Evolutionary conservation across 768 basidiomycete genomes (phyloP).

Genomic region (Podaxis sp.): DNA sequence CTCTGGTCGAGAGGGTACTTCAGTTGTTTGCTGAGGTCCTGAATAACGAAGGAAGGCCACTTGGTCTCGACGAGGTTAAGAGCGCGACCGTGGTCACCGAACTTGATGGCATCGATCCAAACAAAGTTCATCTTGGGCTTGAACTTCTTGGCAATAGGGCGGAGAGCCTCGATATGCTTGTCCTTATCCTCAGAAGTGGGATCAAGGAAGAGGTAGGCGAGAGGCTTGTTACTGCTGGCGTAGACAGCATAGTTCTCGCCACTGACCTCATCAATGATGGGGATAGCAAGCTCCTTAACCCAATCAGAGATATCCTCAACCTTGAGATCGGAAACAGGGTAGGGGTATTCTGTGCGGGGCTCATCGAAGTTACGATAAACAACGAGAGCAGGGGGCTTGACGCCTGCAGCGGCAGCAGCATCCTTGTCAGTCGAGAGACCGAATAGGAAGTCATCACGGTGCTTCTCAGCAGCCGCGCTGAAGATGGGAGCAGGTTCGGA

Average conservation of each 20-base stretch:
- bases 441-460: slow-evolving; percentile 93
- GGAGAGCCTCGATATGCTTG: slow-evolving; percentile 59
- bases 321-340: slow-evolving; percentile 52
- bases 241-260: slow-evolving; percentile 92
- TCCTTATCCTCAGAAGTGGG: slow-evolving; percentile 64
- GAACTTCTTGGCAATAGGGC: slow-evolving; percentile 73
- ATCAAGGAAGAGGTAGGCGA: slow-evolving; percentile 94
- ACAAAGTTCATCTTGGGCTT: slow-evolving; percentile 94
- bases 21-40: slow-evolving; percentile 76
- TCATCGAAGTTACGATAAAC: slow-evolving; percentile 94
- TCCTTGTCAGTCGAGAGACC: slow-evolving; percentile 76
- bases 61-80: slow-evolving; percentile 81
- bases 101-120: slow-evolving; percentile 95
- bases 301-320: slow-evolving; percentile 66
- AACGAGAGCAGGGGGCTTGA: slow-evolving; percentile 80
- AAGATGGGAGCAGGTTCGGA: slow-evolving; percentile 70
- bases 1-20: slow-evolving; percentile 85
- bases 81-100: slow-evolving; percentile 92
- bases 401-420: slow-evolving; percentile 63
- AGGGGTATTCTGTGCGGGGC: slow-evolving; percentile 63
- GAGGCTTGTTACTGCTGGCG: slow-evolving; percentile 75
- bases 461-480: slow-evolving; percentile 73
- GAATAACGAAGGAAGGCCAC: slow-evolving; percentile 95
- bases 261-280: slow-evolving; percentile 87
- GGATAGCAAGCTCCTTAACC: slow-evolving; percentile 80